Evolutionary conservation across 1,139 yeast genomes (phyloP).

Genomic region (Geotrichum citri-aurantii): DNA sequence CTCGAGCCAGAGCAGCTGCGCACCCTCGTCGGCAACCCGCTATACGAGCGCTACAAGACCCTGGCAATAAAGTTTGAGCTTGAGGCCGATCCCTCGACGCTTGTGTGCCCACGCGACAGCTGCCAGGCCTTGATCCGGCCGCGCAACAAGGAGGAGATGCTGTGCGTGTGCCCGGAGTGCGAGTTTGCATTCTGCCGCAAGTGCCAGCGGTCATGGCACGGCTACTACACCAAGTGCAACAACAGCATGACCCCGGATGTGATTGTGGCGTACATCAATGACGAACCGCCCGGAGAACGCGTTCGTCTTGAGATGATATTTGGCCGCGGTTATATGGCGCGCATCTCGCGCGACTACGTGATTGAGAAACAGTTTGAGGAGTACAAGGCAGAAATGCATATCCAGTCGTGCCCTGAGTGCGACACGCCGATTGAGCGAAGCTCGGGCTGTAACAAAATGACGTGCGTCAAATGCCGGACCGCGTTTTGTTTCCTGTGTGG

Average conservation of each 20-base stretch:
- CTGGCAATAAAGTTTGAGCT: constrained; percentile 42
- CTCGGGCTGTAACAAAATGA: constrained; percentile 68
- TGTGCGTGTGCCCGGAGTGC: constrained; percentile 52
- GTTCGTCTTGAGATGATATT: constrained; percentile 43
- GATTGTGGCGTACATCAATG: constrained; percentile 40
- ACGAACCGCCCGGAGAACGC: constrained; percentile 32
- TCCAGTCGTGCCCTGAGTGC: constrained; percentile 55
- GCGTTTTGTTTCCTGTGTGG: constrained; percentile 59
- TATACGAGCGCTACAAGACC: constrained; percentile 39
- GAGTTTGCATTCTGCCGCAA: constrained; percentile 54
- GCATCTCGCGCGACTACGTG: constrained; percentile 43
- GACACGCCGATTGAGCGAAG: constrained; percentile 48
- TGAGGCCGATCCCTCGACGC: constrained; percentile 48
- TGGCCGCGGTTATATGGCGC: constrained; percentile 44
- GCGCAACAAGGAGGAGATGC: constrained; percentile 41
- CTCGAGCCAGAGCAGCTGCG: constrained; percentile 24
- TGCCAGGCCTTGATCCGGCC: constrained; percentile 43
- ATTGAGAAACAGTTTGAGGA: constrained; percentile 48
- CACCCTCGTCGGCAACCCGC: constrained; percentile 31
- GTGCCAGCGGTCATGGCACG: constrained; percentile 65
- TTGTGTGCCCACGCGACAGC: constrained; percentile 50
- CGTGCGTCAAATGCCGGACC: constrained; percentile 47
- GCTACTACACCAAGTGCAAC: constrained; percentile 46
- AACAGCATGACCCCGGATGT: constrained; percentile 42
- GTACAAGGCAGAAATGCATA: constrained; percentile 40